Percentiles rank a stretch among this genome's conserved stretches.
These are phyloP conservation scores for Arctostaphylos glauca DNA, from an alignment of 148 eudicot species.

Conservation along the genomic window DNA sequence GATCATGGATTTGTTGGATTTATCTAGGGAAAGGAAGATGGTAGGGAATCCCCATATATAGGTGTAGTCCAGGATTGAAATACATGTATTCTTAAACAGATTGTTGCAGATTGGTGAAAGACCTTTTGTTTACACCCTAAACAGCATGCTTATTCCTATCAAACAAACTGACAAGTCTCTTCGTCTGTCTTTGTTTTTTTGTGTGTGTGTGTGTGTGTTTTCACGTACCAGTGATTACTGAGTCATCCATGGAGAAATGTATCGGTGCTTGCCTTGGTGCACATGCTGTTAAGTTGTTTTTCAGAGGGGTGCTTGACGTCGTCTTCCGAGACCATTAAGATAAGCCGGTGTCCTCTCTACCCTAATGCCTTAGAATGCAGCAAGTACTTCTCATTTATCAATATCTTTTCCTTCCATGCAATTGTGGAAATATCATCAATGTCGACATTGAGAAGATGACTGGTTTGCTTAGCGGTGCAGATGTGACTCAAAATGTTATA, in stretches of 20 bases:
- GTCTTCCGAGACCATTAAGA: neutral
- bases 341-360: neutral
- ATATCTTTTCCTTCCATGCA: neutral
- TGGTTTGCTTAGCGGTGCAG: neutral
- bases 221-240: constrained; percentile 45
- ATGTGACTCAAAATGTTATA: neutral
- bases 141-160: neutral
- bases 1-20: no score
- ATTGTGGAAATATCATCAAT: neutral
- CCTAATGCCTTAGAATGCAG: neutral
- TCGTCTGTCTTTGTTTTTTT: no score
- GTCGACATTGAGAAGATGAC: neutral
- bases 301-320: constrained; percentile 37
- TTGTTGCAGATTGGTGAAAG: neutral
- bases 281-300: constrained; percentile 53
- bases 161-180: neutral
- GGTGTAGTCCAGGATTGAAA: neutral
- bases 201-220: neutral
- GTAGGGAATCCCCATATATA: no score
- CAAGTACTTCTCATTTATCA: neutral
- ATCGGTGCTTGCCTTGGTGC: constrained; percentile 59
- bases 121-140: neutral
- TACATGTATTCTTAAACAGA: neutral
- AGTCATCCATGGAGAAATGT: constrained; percentile 50
- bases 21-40: no score